Base-by-base conservation (phyloP, 2,329 filamentous ascomycete genomes). In the Colletotrichum coccodes region DNA sequence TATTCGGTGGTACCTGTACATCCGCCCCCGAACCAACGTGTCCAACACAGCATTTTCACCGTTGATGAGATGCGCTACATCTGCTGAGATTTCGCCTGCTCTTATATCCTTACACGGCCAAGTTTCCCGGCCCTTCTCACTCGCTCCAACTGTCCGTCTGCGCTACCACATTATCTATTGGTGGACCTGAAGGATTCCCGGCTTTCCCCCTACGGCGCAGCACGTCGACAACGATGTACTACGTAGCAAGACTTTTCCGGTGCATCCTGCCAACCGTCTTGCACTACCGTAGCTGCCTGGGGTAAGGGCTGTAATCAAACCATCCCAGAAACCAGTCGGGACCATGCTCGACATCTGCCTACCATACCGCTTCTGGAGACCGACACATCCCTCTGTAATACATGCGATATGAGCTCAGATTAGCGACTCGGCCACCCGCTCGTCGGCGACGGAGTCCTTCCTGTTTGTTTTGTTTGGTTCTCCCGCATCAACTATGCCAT, bases 141-240 rank as follows among this genome's bases (percentile, higher is more conserved):
- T 32, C 16, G 26, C 4, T 6, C 14, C 23, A 4, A 3, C 28
- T 21, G n/a, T 16, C 38, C 23, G 50, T 4, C 9, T 11, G 28
- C 38, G 6, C 26, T 23, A 26, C n/a, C 40, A 23, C 28, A 60
- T 68, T 68, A 64, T 68, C 64, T 64, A 58, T 47, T 59, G 46
- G 64, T 68, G 64, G 60, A 64, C 30, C 53, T 40, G 60, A 59
- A 64, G 60, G 53, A 68, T 58, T 64, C 38, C 64, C 46, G 60
- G 50, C 30, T 6, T 58, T 34, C 26, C 49, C 40, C 46, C 44
- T 58, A 36, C 64, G 59, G 64, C 50, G 26, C 64, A 63, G 50
- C 50, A 46, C 0, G 23, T 14, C 6, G 16, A 63, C 12, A 14
- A 26, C 40, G 50, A 50, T 12, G 23, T 16, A 16, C n/a, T n/a